Conservation (phyloP, 805 yeast genomes). For the Wickerhamomyces xylosicus region DNA sequence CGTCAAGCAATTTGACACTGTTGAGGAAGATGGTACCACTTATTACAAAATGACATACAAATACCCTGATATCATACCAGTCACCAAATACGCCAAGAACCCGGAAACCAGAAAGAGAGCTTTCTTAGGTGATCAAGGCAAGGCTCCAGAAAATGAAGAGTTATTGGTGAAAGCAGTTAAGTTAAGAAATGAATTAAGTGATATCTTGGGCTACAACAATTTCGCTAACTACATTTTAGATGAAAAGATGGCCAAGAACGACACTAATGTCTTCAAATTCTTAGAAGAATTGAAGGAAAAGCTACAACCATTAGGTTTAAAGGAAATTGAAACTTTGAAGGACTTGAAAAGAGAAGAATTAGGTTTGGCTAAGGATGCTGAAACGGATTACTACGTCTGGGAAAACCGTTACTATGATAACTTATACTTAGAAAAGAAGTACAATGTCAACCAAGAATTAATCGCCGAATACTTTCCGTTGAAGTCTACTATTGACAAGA, state of each 20-base stretch:
- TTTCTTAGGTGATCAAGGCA: constrained; percentile 57
- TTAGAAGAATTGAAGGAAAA: constrained; percentile 50
- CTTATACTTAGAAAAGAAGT: constrained; percentile 53
- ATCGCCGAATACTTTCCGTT: constrained; percentile 75
- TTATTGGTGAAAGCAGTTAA: constrained; percentile 50
- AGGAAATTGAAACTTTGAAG: constrained; percentile 40
- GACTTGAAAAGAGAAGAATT: constrained; percentile 45
- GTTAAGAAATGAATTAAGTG: constrained; percentile 52
- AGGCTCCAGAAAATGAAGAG: constrained; percentile 53
- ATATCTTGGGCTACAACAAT: constrained; percentile 52
- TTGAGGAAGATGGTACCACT: constrained; percentile 25
- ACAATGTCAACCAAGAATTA: constrained; percentile 59
- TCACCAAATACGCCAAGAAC: constrained; percentile 58
- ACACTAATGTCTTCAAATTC: constrained; percentile 48
- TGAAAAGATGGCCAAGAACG: constrained; percentile 70
- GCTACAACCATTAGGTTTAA: constrained; percentile 46
- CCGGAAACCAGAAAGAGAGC: constrained; percentile 60
- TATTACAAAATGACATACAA: constrained; percentile 62
- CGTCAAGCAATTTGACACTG: constrained; percentile 44
- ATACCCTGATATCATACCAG: constrained; percentile 72
- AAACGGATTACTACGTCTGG: constrained; percentile 53
- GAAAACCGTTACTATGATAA: constrained; percentile 63
- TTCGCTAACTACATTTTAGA: constrained; percentile 67
- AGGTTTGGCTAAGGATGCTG: constrained; percentile 28
- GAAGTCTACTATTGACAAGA: constrained; percentile 51